phyloP scores from a whole-genome alignment of 208 protist genomes.

The Acanthamoeba castellanii region DNA sequence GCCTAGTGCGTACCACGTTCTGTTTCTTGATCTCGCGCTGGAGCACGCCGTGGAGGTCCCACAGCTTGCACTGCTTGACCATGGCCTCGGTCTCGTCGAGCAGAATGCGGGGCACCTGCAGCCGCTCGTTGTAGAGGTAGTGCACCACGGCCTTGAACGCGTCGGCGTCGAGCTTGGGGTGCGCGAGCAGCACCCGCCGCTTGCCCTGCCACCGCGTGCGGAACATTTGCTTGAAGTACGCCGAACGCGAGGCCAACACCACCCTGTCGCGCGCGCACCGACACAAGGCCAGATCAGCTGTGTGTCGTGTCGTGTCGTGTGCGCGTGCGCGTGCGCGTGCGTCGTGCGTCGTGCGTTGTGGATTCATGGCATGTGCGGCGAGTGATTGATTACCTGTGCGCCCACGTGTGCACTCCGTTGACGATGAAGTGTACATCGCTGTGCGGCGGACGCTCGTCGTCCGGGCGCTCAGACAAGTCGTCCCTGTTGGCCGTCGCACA shows the following conservation, averaged over 20 bases:
- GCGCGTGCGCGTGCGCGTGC: too few species aligned
- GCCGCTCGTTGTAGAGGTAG: constrained; percentile 56
- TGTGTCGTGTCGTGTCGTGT: background rate
- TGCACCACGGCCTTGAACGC: constrained; percentile 61
- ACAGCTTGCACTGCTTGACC: constrained; percentile 8
- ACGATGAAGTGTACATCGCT: constrained; percentile 31
- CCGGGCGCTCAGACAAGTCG: background rate
- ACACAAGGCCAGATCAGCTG: background rate
- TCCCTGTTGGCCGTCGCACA: background rate
- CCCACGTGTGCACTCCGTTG: constrained; percentile 12
- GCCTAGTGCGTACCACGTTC: background rate
- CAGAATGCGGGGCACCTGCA: constrained; percentile 8
- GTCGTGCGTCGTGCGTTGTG: background rate
- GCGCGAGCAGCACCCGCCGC: background rate
- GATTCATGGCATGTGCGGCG: too few species aligned
- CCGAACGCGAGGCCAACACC: background rate
- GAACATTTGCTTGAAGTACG: constrained; percentile 23
- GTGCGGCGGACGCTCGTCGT: constrained; percentile 9
- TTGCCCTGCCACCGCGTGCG: constrained; percentile 51
- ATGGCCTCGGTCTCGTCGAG: constrained; percentile 7
- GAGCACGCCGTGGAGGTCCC: constrained; percentile 11
- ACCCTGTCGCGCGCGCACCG: background rate
- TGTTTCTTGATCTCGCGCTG: constrained; percentile 38
- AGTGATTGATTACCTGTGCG: background rate
- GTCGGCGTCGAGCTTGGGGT: background rate